Evolutionary conservation across 192 early-diverging fungal genomes (phyloP).

Genomic region (Lunasporangiospora selenospora): DNA sequence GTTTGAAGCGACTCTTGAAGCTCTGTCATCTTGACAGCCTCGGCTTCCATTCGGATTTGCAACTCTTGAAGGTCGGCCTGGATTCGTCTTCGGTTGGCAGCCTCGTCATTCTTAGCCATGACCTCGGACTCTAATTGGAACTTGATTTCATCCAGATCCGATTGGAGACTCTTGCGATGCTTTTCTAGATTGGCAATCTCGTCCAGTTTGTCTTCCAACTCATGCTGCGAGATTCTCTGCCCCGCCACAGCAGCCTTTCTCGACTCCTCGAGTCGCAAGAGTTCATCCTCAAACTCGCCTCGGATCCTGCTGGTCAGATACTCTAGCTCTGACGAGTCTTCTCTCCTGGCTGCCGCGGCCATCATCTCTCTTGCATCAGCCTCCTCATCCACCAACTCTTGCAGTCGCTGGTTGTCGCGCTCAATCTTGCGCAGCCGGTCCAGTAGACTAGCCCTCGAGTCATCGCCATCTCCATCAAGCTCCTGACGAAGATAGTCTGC

Average conservation of each 20-base stretch:
- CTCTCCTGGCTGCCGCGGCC: slow-evolving; percentile 51
- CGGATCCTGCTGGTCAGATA: slow-evolving; percentile 51
- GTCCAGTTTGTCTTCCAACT: slow-evolving; percentile 74
- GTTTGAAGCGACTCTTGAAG: slow-evolving; percentile 48
- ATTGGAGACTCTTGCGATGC: slow-evolving; percentile 53
- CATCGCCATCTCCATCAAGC: slow-evolving; percentile 70
- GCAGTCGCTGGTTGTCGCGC: slow-evolving; percentile 55
- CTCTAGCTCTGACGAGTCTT: slow-evolving; percentile 50
- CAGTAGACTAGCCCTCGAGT: too few species aligned
- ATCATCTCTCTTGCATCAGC: slow-evolving; percentile 55
- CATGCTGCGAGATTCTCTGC: slow-evolving; percentile 71
- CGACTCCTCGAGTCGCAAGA: slow-evolving; percentile 77
- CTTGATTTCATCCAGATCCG: slow-evolving; percentile 63
- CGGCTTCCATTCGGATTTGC: slow-evolving; percentile 58
- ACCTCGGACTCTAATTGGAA: slow-evolving; percentile 60
- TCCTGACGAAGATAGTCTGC: slow-evolving; percentile 60
- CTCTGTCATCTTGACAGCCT: slow-evolving; percentile 57
- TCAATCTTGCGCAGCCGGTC: slow-evolving; percentile 52
- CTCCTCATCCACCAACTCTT: slow-evolving; percentile 60
- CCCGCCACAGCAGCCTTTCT: slow-evolving; percentile 71
- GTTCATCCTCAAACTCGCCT: slow-evolving; percentile 66
- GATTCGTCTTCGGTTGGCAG: slow-evolving; percentile 55
- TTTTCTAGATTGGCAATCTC: slow-evolving; percentile 69
- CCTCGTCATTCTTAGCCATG: slow-evolving; percentile 60
- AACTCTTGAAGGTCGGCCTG: slow-evolving; percentile 60